Conservation (phyloP, 1,284 basidiomycete species). For the Pascua sp. region DNA sequence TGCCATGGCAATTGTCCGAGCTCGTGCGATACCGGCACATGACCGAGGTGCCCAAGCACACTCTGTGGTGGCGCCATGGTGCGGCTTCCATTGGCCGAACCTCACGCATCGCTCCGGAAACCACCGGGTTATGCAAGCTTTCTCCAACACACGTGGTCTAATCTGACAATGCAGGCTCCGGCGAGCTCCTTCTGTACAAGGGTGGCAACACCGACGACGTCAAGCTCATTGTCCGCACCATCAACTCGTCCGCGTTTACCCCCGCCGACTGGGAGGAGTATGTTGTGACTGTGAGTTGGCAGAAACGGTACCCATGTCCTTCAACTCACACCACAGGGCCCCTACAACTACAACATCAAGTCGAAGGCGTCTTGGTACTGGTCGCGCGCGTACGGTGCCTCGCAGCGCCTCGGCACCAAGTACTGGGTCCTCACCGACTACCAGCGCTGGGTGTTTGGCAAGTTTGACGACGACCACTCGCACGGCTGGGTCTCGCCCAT, state of each 20-base stretch:
- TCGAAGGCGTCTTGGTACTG: conserved; percentile 52
- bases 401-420: conserved; percentile 43
- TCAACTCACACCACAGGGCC: conserved; percentile 15
- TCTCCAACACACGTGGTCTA: no score
- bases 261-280: conserved; percentile 48
- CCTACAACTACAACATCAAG: conserved; percentile 49
- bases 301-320: conserved; percentile 20
- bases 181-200: conserved; percentile 47
- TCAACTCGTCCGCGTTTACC: conserved; percentile 48
- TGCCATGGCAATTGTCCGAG: no score
- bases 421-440: conserved; percentile 51
- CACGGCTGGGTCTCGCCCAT: conserved; percentile 45
- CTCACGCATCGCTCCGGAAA: no score
- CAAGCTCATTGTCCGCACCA: conserved; percentile 47
- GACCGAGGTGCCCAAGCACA: no score
- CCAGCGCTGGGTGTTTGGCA: conserved; percentile 50
- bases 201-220: conserved; percentile 38
- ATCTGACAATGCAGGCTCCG: conserved; percentile 34
- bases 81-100: no score
- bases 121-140: no score
- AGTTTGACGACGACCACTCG: conserved; percentile 40
- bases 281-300: conserved; percentile 29
- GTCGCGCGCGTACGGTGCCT: conserved; percentile 46
- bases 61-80: no score
- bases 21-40: no score